Base-by-base conservation (phyloP, 176 grass and related monocot genomes). In the Zoysia pacifica region DNA sequence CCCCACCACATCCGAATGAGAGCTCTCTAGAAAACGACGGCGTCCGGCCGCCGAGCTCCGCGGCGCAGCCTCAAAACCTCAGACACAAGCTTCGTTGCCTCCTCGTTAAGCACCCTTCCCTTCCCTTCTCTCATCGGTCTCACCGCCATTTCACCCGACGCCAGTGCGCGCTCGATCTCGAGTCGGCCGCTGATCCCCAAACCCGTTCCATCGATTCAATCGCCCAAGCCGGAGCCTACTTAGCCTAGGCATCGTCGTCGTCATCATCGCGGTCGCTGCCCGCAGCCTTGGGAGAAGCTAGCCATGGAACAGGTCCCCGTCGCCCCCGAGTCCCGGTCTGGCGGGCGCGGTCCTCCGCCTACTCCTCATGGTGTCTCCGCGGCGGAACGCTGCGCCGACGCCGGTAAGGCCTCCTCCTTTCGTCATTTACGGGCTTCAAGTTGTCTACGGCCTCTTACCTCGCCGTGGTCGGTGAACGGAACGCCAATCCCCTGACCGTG, bases 251-350 rank as follows among this genome's bases (percentile, higher is more conserved):
- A 8, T 20, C 55, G 55, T 59, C 55, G 18, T 19, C 55, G 2
- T 18, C 18, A 4, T 15, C 53, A 5, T 5, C 61, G 61, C 18
- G 4, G 4, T 20, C 55, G 4, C 5, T n/a, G 59, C 59, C 6
- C 67, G 0, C 2, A 48, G 0, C 28, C 47, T 37, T 66, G 68
- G 52, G 35, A n/a, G 18, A 48, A 78, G 70, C 19, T 35, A 74
- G 52, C 78, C 67, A 97, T 97, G 94, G 94, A 79, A 1, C 83
- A 94, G 61, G 84, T 75, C 76, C 72, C 82, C 62, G 69, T 81
- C 14, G 77, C 78, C 36, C 59, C 91, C 44, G 87, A 91, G 42
- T 80, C 86, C 66, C 79, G 51, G 1, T 69, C 76, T 7, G 50
- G 66, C 12, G 88, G 85, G 70, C 28, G 44, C 36, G n/a, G 62